Evolutionary conservation across 208 protist genomes (phyloP).

Genomic region (Acanthamoeba divionensis): DNA sequence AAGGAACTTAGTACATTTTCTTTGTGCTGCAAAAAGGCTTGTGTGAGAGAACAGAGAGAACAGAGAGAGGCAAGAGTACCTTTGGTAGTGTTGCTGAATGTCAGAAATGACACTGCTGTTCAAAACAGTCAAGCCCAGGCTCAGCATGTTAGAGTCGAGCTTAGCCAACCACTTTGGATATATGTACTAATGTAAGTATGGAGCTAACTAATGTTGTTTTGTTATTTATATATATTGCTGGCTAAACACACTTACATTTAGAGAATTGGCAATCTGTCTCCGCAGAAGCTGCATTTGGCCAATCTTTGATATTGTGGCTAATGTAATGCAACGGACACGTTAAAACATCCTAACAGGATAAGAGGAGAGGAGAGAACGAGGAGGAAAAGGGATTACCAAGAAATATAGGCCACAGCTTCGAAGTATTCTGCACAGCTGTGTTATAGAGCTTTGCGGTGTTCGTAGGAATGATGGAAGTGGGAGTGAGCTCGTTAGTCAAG

Average conservation of each 20-base stretch:
- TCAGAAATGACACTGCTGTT: conserved; percentile 88
- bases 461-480: conserved; percentile 53
- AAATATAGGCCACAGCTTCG: conserved; percentile 64
- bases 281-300: conserved; percentile 86
- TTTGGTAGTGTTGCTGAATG: conserved; percentile 83
- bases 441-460: conserved; percentile 65
- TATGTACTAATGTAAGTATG: neutral
- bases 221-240: neutral
- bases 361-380: neutral
- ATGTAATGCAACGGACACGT: neutral
- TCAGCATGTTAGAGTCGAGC: conserved; percentile 85
- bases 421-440: conserved; percentile 65
- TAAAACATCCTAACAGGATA: neutral
- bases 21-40: neutral
- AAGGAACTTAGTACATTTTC: neutral
- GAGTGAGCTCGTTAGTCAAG: conserved; percentile 37
- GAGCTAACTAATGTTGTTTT: neutral
- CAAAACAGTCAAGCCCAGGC: conserved; percentile 79
- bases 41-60: too few relatives aligned
- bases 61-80: conserved; percentile 13
- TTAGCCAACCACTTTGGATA: conserved; percentile 73
- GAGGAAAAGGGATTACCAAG: neutral
- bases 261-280: conserved; percentile 86
- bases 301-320: conserved; percentile 40
- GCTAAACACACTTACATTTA: conserved; percentile 75